Conservation (phyloP, 2,329 filamentous ascomycete species). For the Bipolaris cookei region DNA sequence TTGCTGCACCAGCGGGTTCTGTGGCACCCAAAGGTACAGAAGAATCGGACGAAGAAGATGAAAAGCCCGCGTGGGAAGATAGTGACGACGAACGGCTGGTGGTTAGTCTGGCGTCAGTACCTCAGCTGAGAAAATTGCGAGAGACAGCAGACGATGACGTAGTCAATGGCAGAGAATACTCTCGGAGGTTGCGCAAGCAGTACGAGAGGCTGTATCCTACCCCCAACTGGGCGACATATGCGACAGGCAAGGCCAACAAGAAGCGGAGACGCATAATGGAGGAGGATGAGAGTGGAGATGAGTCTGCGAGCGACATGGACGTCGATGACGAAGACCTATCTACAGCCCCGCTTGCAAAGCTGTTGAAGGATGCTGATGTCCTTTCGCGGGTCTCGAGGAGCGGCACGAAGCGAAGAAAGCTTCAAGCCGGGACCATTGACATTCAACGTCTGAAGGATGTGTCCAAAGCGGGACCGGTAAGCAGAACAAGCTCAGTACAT, state of each 20-base stretch:
- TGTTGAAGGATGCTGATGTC: conserved; percentile 76
- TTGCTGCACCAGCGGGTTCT: conserved; percentile 50
- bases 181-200: conserved; percentile 77
- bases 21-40: conserved; percentile 50
- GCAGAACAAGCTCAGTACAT: conserved; percentile 25
- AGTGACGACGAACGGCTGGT: conserved; percentile 91
- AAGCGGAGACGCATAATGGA: conserved; percentile 57
- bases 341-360: conserved; percentile 76
- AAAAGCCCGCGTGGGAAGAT: conserved; percentile 80
- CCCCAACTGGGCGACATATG: conserved; percentile 66
- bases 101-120: conserved; percentile 78
- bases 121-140: conserved; percentile 81
- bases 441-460: conserved; percentile 91
- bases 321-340: conserved; percentile 59
- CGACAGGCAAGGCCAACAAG: conserved; percentile 49
- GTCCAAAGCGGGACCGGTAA: conserved; percentile 72
- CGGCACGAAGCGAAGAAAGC: conserved; percentile 67
- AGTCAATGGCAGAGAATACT: conserved; percentile 85
- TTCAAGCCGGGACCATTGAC: conserved; percentile 86
- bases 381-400: conserved; percentile 62
- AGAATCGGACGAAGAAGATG: conserved; percentile 48
- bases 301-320: conserved; percentile 64
- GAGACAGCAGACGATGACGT: conserved; percentile 82
- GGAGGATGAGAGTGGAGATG: conserved; percentile 51
- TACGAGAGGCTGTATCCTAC: conserved; percentile 68